A percentile compares a stretch with the other conserved stretches of the same genome.
phyloP scores from a whole-genome alignment of 345 rosid genomes.

The Geranium rotundifolium region DNA sequence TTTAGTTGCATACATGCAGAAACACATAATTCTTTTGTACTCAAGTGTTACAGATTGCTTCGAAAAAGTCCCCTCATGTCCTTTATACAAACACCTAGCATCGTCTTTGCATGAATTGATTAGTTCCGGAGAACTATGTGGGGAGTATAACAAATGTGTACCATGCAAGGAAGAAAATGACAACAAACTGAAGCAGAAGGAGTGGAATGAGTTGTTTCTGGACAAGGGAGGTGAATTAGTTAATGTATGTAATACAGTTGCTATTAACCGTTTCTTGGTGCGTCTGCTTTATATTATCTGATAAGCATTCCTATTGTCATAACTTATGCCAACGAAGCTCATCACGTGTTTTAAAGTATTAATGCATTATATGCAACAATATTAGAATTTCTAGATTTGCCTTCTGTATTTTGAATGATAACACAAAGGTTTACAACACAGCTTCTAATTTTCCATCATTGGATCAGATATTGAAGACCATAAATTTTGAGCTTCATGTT shows the following conservation, averaged over 20 bases:
- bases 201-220: slow-evolving; percentile 21
- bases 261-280: neutral
- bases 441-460: neutral
- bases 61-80: slow-evolving; percentile 17
- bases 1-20: too few species aligned
- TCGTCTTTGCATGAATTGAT: slow-evolving; percentile 28
- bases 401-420: neutral
- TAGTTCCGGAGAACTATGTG: slow-evolving; percentile 15
- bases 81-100: slow-evolving; percentile 38
- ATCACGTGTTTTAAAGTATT: too few species aligned
- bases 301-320: too few species aligned
- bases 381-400: neutral
- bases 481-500: slow-evolving; percentile 54
- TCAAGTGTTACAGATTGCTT: slow-evolving; percentile 9
- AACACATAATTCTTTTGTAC: neutral
- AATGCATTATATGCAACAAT: too few species aligned
- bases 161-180: slow-evolving; percentile 8
- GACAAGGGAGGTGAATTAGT: slow-evolving; percentile 28
- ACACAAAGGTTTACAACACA: neutral
- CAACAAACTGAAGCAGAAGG: slow-evolving; percentile 8
- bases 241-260: slow-evolving; percentile 9
- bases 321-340: too few species aligned
- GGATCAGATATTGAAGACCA: slow-evolving; percentile 39
- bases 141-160: neutral
- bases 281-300: too few species aligned